Evolutionary conservation across 73 alveolate genomes (phyloP).

Genomic region (Durusdinium trenchii): DNA sequence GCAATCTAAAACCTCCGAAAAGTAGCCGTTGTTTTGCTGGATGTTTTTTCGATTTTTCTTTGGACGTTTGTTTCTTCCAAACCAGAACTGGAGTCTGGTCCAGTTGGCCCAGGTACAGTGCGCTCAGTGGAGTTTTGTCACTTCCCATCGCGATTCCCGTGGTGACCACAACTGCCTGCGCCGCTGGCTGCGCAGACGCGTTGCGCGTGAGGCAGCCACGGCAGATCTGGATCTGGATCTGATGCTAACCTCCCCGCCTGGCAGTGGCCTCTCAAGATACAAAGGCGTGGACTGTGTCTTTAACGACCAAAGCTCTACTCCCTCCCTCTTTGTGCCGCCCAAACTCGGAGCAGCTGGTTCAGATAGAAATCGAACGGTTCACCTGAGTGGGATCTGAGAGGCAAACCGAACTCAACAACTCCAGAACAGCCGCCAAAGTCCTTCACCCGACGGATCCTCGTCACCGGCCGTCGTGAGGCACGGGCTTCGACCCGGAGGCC

Average conservation of each 20-base stretch:
- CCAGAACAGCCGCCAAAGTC: no score
- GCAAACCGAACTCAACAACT: not conserved
- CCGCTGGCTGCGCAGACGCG: not conserved
- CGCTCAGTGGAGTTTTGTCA: not conserved
- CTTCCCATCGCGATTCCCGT: not conserved
- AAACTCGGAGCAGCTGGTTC: no score
- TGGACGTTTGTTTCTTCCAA: not conserved
- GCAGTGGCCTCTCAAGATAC: constrained; percentile 35
- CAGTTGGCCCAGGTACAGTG: constrained; percentile 33
- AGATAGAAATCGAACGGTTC: no score
- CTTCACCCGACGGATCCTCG: not conserved
- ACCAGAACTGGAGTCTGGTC: not conserved
- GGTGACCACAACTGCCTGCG: not conserved
- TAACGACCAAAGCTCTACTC: no score
- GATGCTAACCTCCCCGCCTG: constrained; percentile 51
- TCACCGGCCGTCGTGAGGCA: not conserved
- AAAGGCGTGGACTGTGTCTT: not conserved
- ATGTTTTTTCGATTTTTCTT: no score
- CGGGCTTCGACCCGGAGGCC: constrained; percentile 69
- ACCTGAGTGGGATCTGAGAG: not conserved
- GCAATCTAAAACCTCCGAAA: no score
- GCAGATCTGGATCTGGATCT: constrained; percentile 26
- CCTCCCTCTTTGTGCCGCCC: no score
- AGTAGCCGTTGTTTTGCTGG: no score
- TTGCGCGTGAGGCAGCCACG: not conserved